Conservation (phyloP, 164 flowering plant genomes). For the Akebia trifoliata region DNA sequence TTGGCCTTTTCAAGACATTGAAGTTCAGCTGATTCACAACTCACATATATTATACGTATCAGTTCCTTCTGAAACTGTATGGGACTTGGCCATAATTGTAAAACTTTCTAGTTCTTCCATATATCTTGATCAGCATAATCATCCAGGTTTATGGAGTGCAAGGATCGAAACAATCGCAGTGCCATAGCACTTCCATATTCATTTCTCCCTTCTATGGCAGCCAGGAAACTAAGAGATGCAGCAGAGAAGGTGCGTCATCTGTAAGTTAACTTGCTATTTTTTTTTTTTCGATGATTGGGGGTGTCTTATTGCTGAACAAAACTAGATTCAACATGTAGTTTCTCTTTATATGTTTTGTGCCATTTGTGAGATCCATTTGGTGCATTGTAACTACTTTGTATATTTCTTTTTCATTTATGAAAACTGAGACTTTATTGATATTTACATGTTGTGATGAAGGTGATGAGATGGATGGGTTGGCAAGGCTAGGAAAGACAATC, state of each 20-base stretch:
- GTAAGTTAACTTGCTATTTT: not conserved
- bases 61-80: not conserved
- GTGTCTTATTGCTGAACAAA: not conserved
- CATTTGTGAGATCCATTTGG: not conserved
- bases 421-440: too few relatives aligned
- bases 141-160: conserved; percentile 97
- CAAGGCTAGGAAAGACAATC: too few relatives aligned
- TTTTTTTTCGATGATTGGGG: not conserved
- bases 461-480: too few relatives aligned
- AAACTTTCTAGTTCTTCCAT: conserved; percentile 19
- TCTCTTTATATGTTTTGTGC: not conserved
- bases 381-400: not conserved
- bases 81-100: not conserved
- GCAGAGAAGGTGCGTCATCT: conserved; percentile 63
- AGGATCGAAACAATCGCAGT: conserved; percentile 81
- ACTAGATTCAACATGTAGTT: not conserved
- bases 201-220: conserved; percentile 91
- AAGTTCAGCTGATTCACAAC: not conserved
- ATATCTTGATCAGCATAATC: conserved; percentile 21
- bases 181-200: conserved; percentile 71
- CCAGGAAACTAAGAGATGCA: conserved; percentile 59
- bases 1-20: not conserved
- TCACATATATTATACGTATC: not conserved
- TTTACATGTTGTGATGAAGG: too few relatives aligned
- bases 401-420: too few relatives aligned